Evolutionary conservation across 2,329 filamentous ascomycete genomes (phyloP), one percentile per base, ranked within the genome.

Genomic region (Stagonosporopsis chrysanthemi): DNA sequence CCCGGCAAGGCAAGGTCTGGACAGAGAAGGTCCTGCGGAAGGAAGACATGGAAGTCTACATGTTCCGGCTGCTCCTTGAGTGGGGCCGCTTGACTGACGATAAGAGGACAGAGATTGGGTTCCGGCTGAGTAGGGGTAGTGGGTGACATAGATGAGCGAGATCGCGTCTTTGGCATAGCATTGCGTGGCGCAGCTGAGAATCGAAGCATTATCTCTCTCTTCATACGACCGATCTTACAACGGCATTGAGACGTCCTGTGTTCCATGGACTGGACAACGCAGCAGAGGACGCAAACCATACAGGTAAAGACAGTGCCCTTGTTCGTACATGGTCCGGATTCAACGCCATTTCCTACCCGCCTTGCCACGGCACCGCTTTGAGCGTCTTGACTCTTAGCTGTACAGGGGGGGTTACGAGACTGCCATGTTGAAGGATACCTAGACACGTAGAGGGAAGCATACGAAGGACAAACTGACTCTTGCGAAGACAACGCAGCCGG

Each of bases 51-150:
- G 89, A 92, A 74, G 83, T 92, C 9, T 95, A 95, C 69, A 81
- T 94, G 67, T 95, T 93, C 70, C 80, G 91, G 43, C 72, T 95
- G 58, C 76, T 95, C 65, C 76, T 95, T 19, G 91, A 95, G 78
- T 95, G 90, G 73, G 75, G 72, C 0, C 48, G 75, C 28, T 51
- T 77, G 49, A 76, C 72, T 9, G 73, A 76, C 45, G 74, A 77
- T 47, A 60, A 59, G 39, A 67, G 75, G 54, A 73, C 66, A 4
- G 66, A 74, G 42, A 54, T 76, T n/a, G 73, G 75, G 9, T 76
- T 71, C 42, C 61, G 70, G 2, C 58, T 70, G 57, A 64, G 61
- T 0, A 67, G 65, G 26, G 61, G 65, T 1, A 62, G 55, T 42
- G 44, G 48, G 2, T 42, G 12, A 28, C 11, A 9, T 56, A 51